These are phyloP conservation scores for Suillus lakei DNA, from an alignment of 768 basidiomycete genomes.

Conservation along the genomic window DNA sequence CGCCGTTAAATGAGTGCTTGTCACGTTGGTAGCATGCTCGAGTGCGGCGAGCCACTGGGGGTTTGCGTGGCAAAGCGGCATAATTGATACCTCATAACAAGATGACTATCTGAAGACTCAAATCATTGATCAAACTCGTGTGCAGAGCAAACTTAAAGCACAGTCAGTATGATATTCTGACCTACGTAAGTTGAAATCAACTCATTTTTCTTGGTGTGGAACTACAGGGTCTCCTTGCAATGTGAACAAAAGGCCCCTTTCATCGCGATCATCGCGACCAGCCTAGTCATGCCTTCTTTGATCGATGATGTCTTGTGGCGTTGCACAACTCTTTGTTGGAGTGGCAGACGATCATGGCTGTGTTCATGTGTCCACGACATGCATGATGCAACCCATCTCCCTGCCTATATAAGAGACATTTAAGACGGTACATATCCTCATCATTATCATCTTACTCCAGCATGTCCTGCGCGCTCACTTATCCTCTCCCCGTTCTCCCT, in stretches of 20 bases:
- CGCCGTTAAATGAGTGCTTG: too few species aligned
- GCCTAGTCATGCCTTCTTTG: neutral
- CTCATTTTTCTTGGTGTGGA: neutral
- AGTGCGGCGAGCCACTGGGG: neutral
- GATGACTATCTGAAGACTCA: neutral
- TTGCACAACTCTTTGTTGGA: neutral
- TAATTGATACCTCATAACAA: neutral
- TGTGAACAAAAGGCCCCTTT: neutral
- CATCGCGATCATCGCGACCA: neutral
- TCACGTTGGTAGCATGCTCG: neutral
- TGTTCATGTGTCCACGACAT: conserved; percentile 1
- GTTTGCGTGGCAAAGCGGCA: neutral
- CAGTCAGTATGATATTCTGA: neutral
- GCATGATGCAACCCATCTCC: neutral
- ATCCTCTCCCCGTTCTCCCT: conserved; percentile 12
- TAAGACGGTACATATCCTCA: neutral
- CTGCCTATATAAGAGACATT: conserved; percentile 6
- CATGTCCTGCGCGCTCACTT: conserved; percentile 3
- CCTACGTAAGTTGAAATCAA: neutral
- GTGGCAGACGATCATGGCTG: neutral
- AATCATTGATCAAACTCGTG: neutral
- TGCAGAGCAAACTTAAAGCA: neutral
- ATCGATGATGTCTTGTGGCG: neutral
- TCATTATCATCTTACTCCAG: neutral
- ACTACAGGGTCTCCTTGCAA: neutral